Conservation (phyloP, 345 rosid species). For the Pugionium dolabratum region DNA sequence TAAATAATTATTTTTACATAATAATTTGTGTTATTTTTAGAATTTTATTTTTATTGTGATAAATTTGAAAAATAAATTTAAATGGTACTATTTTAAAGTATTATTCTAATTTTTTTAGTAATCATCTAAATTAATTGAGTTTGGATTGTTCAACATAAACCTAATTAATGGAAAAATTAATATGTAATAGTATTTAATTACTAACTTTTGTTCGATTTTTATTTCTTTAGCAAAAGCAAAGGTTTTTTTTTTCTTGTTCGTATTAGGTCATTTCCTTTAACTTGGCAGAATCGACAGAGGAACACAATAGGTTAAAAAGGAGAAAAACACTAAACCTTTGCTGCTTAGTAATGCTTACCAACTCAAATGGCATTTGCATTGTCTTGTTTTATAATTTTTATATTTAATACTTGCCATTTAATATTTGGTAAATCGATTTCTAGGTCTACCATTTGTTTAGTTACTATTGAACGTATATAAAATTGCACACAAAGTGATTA, state of each 20-base stretch:
- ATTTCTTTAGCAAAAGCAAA: not conserved
- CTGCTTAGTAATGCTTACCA: constrained; percentile 26
- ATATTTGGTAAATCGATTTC: not conserved
- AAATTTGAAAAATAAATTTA: too few species aligned
- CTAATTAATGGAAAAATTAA: not conserved
- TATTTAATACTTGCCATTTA: not conserved
- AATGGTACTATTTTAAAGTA: too few species aligned
- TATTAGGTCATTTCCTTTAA: constrained; percentile 7
- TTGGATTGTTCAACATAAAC: not conserved
- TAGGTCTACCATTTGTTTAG: not conserved
- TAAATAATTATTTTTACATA: too few species aligned
- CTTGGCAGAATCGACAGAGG: not conserved
- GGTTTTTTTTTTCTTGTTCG: not conserved
- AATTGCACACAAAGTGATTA: too few species aligned
- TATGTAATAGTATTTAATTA: not conserved
- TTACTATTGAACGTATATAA: too few species aligned
- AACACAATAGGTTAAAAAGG: constrained; percentile 1
- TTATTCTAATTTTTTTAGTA: too few species aligned
- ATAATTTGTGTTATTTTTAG: too few species aligned
- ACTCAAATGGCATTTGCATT: constrained; percentile 32
- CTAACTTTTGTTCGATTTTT: not conserved
- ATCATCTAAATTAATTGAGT: too few species aligned
- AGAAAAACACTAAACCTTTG: constrained; percentile 31
- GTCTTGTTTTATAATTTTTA: constrained; percentile 11
- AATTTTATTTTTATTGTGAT: too few species aligned